Percentiles rank a stretch among this genome's conserved stretches.
phyloP scores from a whole-genome alignment of 2,329 filamentous ascomycete genomes.

The Colletotrichum higginsianum region DNA sequence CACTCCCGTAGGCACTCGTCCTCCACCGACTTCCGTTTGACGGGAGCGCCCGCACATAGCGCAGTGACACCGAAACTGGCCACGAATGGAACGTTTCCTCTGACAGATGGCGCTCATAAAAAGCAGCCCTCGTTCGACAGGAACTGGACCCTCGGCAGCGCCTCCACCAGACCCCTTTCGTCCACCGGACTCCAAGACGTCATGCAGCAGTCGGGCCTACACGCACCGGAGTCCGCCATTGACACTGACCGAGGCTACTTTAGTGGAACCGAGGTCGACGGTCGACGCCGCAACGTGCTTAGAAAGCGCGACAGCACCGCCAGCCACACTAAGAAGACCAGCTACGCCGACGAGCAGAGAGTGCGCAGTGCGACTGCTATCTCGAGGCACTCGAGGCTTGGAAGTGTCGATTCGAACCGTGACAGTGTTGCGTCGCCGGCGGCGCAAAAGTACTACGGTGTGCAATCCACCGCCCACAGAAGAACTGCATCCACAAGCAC shows the following conservation, averaged over 20 bases:
- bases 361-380: constrained; percentile 76
- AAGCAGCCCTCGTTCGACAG: constrained; percentile 80
- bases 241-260: constrained; percentile 94
- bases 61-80: constrained; percentile 60
- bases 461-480: constrained; percentile 64
- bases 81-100: constrained; percentile 60
- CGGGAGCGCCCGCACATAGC: constrained; percentile 52
- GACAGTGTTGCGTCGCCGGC: constrained; percentile 74
- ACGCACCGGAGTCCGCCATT: constrained; percentile 63
- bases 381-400: constrained; percentile 82
- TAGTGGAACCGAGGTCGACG: constrained; percentile 88
- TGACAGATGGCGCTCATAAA: constrained; percentile 64
- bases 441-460: constrained; percentile 79
- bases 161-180: constrained; percentile 65
- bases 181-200: constrained; percentile 66
- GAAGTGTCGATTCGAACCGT: constrained; percentile 82
- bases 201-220: constrained; percentile 52
- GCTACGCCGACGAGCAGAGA: constrained; percentile 82
- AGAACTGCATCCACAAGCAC: constrained; percentile 74
- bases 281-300: constrained; percentile 81
- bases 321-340: constrained; percentile 78
- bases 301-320: constrained; percentile 79
- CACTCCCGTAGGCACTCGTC: constrained; percentile 91
- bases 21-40: constrained; percentile 75
- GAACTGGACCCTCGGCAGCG: constrained; percentile 76